Base-by-base conservation (phyloP, 768 basidiomycete species). In the Podaxis mareebaensis region DNA sequence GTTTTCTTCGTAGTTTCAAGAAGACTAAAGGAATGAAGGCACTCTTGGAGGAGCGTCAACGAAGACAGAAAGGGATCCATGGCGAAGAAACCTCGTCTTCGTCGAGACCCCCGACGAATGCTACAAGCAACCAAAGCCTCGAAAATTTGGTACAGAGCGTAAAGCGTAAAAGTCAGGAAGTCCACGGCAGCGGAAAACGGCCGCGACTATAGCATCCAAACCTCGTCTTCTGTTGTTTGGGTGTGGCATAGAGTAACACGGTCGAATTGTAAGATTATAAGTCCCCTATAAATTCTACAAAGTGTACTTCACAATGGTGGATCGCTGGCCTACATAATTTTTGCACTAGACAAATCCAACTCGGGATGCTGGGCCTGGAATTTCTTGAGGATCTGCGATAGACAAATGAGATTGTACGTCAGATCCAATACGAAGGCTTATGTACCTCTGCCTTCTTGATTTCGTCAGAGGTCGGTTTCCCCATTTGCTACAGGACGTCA, bases 381-480 rank as follows among this genome's bases (percentile, higher is more conserved):
- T 75, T 91, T 95, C 76, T 88, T 86, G 62, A 99, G 77, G 51
- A 92, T 88, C 90, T 95, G 64, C 13, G 48, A 2, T 17, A 17
- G 33, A 17, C 30, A 24, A 15, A 28, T 20, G 2, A 63, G 46
- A 15, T 38, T 13, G 15, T 15, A 28, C 15, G 4, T 20, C 15
- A 39, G 26, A 48, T 24, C 26, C 11, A 11, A 52, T 55, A 46
- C 12, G 44, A 38, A 40, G 39, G 44, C 33, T 77, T 8, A 13
- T 64, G 40, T 67, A 89, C 93, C 82, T 97, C 96, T 81, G 86
- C 83, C 78, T 96, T 98, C 80, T 95, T 95, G 66, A 93, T 66
- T 67, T 97, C 96, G 65, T 96, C 96, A 0, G 94, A 96, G 1
- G 95, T 96, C 4, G 96, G 96, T 72, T 94, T 95, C 64, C 95